Evolutionary conservation across 352 stramenopile species (phyloP).

Genomic region (Phytophthora capsici): DNA sequence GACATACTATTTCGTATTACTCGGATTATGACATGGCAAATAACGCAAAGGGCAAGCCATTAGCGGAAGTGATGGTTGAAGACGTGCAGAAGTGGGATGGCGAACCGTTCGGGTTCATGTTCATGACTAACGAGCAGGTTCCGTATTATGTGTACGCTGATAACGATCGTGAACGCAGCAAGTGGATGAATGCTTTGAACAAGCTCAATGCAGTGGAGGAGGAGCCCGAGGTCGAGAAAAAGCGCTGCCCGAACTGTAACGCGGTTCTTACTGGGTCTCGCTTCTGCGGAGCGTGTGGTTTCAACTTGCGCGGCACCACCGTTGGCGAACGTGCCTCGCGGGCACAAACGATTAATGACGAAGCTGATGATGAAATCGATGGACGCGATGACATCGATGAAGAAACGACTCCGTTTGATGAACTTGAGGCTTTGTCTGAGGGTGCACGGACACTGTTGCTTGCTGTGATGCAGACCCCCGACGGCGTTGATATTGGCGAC

Average conservation of each 20-base stretch:
- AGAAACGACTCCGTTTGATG: constrained; percentile 84
- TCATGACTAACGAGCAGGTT: constrained; percentile 90
- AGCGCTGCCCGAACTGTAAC: constrained; percentile 84
- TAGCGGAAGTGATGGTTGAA: constrained; percentile 84
- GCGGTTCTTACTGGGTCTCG: constrained; percentile 86
- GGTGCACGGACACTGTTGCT: constrained; percentile 83
- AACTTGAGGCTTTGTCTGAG: constrained; percentile 88
- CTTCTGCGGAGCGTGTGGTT: constrained; percentile 89
- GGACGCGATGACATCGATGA: constrained; percentile 79
- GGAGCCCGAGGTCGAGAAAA: constrained; percentile 80
- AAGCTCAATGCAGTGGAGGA: constrained; percentile 78
- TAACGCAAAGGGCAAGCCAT: constrained; percentile 74
- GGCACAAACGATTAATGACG: constrained; percentile 25
- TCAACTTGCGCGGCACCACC: constrained; percentile 84
- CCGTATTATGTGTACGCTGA: constrained; percentile 92
- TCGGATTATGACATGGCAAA: constrained; percentile 90
- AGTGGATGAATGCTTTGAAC: constrained; percentile 88
- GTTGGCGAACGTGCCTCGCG: constrained; percentile 55
- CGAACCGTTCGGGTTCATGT: constrained; percentile 90
- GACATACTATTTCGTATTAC: constrained; percentile 79
- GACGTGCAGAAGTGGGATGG: constrained; percentile 89
- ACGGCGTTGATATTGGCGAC: constrained; percentile 79
- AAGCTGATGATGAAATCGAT: constrained; percentile 47
- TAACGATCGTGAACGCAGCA: constrained; percentile 86
- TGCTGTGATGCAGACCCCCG: constrained; percentile 89